Evolutionary conservation across 2,329 filamentous ascomycete genomes (phyloP).

Genomic region (Penicillium sp.): DNA sequence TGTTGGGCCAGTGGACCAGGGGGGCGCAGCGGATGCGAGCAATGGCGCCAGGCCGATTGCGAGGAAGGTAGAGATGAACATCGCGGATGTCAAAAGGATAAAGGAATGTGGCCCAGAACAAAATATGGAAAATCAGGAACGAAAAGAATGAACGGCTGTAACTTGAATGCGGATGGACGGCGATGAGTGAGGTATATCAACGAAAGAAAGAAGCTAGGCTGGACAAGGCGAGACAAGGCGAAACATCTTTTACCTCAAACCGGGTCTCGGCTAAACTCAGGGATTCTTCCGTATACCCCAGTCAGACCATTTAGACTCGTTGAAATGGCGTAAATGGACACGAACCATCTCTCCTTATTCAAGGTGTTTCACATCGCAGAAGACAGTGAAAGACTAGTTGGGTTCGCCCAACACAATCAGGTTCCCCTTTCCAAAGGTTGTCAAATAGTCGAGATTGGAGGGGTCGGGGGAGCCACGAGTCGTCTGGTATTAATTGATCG

Average conservation of each 20-base stretch:
- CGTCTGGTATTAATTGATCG: constrained; percentile 19
- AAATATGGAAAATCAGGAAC: background rate
- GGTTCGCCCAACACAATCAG: background rate
- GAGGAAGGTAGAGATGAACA: constrained; percentile 12
- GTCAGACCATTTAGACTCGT: constrained; percentile 1
- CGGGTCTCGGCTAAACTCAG: background rate
- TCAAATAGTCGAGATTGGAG: constrained; percentile 13
- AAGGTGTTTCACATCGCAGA: background rate
- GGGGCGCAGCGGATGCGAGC: constrained; percentile 42
- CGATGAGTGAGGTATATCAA: background rate
- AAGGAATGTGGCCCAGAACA: constrained; percentile 4
- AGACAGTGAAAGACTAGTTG: background rate
- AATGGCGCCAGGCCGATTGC: constrained; percentile 31
- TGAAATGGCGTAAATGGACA: background rate
- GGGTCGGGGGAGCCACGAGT: constrained; percentile 4
- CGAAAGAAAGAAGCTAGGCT: background rate
- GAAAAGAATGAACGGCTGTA: constrained; percentile 4
- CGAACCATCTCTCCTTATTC: constrained; percentile 3
- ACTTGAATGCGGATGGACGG: background rate
- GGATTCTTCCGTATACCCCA: constrained; percentile 1
- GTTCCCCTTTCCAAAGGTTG: background rate
- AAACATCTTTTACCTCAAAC: constrained; percentile 9
- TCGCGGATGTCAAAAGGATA: constrained; percentile 11
- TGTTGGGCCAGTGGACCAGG: constrained; percentile 50
- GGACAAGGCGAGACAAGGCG: background rate